A percentile compares a stretch with the other conserved stretches of the same genome.
Conservation (phyloP, 345 rosid genomes). For the Corchorus capsularis region DNA sequence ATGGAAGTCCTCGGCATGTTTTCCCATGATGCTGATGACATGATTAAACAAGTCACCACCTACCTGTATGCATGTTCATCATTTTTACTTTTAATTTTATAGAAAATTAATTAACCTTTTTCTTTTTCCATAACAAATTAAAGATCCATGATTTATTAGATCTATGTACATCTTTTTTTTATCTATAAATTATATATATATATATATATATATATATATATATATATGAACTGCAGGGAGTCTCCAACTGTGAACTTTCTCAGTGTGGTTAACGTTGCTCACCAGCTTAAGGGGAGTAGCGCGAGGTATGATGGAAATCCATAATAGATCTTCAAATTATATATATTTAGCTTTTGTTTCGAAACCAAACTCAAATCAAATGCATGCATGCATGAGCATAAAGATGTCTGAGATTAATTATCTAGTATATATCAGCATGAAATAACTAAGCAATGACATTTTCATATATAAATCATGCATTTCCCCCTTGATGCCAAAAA, state of each 20-base stretch:
- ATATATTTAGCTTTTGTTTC: neutral
- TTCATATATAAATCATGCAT: too few species aligned
- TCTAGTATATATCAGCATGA: too few species aligned
- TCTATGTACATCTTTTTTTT: neutral
- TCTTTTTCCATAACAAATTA: too few species aligned
- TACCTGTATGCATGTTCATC: neutral
- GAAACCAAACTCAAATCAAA: neutral
- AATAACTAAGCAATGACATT: too few species aligned
- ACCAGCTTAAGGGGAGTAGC: slow-evolving; percentile 16
- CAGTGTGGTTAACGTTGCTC: neutral
- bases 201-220: too few species aligned
- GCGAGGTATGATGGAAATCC: neutral
- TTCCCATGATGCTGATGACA: slow-evolving; percentile 17
- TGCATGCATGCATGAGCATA: neutral
- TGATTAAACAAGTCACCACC: slow-evolving; percentile 4
- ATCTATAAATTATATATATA: neutral
- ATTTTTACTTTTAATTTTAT: too few species aligned
- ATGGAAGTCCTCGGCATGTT: slow-evolving; percentile 19
- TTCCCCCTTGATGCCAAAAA: too few species aligned
- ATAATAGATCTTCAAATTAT: neutral
- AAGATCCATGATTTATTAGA: neutral
- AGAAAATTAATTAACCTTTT: too few species aligned
- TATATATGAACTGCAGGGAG: neutral
- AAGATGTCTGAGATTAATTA: too few species aligned
- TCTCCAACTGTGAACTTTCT: slow-evolving; percentile 1